These are phyloP conservation scores for Verticillium zaregamsianum DNA, from an alignment of 2,329 filamentous ascomycete genomes.

Conservation along the genomic window DNA sequence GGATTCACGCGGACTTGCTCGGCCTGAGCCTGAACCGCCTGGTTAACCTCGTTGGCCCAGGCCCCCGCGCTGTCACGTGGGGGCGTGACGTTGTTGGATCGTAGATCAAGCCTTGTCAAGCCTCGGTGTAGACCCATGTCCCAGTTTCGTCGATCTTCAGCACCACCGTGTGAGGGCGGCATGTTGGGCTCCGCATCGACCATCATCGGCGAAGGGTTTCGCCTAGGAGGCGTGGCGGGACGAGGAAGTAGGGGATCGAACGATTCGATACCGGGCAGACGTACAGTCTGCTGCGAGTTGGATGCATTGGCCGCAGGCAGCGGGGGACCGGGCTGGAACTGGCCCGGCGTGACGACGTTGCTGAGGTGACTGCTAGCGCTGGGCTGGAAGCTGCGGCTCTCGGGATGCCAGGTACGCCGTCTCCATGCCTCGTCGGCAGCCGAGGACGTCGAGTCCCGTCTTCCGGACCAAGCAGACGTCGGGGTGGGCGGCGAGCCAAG, in stretches of 20 bases:
- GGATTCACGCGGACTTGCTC: constrained; percentile 44
- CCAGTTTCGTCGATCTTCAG: constrained; percentile 52
- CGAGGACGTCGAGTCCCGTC: constrained; percentile 61
- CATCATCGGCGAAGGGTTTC: constrained; percentile 72
- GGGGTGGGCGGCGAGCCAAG: constrained; percentile 63
- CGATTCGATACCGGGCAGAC: constrained; percentile 86
- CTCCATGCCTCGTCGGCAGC: constrained; percentile 72
- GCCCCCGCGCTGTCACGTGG: constrained; percentile 47
- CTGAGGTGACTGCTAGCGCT: constrained; percentile 69
- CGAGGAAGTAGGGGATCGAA: constrained; percentile 73
- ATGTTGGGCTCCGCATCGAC: constrained; percentile 52
- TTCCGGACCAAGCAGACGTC: constrained; percentile 52
- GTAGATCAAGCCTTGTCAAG: constrained; percentile 63
- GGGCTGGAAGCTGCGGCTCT: constrained; percentile 60
- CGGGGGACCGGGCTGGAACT: constrained; percentile 49
- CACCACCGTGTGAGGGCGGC: constrained; percentile 25
- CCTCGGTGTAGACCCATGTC: constrained; percentile 64
- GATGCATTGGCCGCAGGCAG: constrained; percentile 41
- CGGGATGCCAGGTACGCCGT: constrained; percentile 86
- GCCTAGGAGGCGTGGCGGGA: constrained; percentile 57
- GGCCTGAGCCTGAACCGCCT: constrained; percentile 50
- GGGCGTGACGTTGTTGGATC: constrained; percentile 39
- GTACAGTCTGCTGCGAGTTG: constrained; percentile 55
- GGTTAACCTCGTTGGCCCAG: constrained; percentile 55
- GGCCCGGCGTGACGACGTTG: constrained; percentile 68